Conservation (phyloP, 345 rosid genomes). For the Ricinus communis region DNA sequence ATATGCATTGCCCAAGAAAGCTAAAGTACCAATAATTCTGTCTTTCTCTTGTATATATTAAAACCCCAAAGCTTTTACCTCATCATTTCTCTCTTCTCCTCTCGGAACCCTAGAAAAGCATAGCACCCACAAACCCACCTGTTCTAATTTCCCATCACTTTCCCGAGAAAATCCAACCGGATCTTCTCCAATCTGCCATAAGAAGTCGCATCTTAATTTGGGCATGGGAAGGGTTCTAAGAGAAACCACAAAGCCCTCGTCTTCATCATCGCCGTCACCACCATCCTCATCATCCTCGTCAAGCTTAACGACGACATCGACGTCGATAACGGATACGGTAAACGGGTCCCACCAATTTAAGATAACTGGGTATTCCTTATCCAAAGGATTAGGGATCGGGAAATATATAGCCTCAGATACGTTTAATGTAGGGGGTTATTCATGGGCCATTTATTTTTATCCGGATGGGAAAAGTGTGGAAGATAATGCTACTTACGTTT, state of each 20-base stretch:
- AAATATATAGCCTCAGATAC: constrained; percentile 26
- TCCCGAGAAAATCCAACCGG: not conserved
- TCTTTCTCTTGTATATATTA: too few relatives aligned
- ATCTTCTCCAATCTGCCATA: not conserved
- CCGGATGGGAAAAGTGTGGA: constrained; percentile 29
- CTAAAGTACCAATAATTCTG: too few relatives aligned
- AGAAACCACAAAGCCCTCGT: constrained; percentile 32
- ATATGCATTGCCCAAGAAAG: too few relatives aligned
- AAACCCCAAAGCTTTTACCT: too few relatives aligned
- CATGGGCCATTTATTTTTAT: constrained; percentile 32
- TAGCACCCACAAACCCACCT: constrained; percentile 1
- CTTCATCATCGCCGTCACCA: constrained; percentile 15
- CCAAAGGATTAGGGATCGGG: constrained; percentile 27
- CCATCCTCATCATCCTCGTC: constrained; percentile 27
- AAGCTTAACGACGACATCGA: constrained; percentile 13
- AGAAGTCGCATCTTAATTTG: not conserved
- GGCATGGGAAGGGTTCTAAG: constrained; percentile 45
- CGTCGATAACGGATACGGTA: constrained; percentile 22
- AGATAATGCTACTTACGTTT: constrained; percentile 25
- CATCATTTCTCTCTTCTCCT: too few relatives aligned
- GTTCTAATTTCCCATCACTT: constrained; percentile 27
- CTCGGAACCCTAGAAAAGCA: not conserved
- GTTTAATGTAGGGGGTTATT: constrained; percentile 20
- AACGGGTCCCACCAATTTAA: constrained; percentile 28
- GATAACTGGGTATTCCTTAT: constrained; percentile 22